Base-by-base conservation (phyloP, 2,329 filamentous ascomycete species). In the Epichloe festucae region DNA sequence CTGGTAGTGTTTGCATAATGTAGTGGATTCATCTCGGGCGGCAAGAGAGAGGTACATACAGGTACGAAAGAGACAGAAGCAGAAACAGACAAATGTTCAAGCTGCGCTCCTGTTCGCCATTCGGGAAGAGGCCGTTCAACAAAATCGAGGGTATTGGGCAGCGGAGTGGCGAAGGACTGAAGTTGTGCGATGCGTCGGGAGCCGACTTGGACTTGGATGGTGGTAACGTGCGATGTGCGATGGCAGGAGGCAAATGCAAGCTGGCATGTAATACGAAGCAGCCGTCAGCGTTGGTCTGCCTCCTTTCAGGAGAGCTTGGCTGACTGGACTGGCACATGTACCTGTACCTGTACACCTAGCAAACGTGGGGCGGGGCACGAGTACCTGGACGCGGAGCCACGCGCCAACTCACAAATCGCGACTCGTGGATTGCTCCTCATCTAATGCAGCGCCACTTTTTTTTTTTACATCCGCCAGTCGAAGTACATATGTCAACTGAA, bases 41-140 rank as follows among this genome's bases (percentile, higher is more conserved):
- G 48, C 42, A 38, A 35, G 31, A 12, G 31, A 35, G 31, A 12
- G 31, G 23, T 12, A 50, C 47, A 8, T 50, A 46, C 43, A 36
- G 38, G 5, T 14, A n/a, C 34, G 23, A 46, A 52, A 52, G 40
- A 42, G 42, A 53, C 53, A 55, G 54, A 55, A 56, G 54, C 57
- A 55, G 48, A 48, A 55, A 44, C 38, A 49, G 53, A 50, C 46
- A 40, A 54, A 54, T 49, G 15, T 19, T 56, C 46, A 61, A 50
- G 55, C 45, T 46, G 50, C 50, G 39, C 19, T 52, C 53, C 56
- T 48, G 42, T 51, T 49, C 49, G 57, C 57, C 56, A 59, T 60
- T 51, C 42, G 49, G 56, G 40, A 44, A 35, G 17, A 19, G 15
- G 23, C 34, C 34, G 51, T 40, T 45, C 12, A 34, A 19, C 48